phyloP scores from a whole-genome alignment of 2,329 filamentous ascomycete species.

The Arthrobotrys entomopaga region DNA sequence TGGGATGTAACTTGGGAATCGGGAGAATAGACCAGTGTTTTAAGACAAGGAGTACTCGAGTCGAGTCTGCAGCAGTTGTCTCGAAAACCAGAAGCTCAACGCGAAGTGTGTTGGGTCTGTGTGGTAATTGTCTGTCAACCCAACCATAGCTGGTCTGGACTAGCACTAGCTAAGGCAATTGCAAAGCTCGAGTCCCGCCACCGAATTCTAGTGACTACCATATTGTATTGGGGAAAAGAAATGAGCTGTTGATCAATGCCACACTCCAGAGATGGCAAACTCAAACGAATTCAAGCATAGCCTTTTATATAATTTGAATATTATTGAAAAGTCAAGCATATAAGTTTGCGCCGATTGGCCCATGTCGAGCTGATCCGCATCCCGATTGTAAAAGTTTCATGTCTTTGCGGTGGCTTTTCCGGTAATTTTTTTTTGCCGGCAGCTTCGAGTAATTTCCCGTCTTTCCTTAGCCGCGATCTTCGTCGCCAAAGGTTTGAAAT shows the following conservation, averaged over 20 bases:
- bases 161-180: too few species aligned
- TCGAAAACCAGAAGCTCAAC: too few species aligned
- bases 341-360: constrained; percentile 32
- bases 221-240: constrained; percentile 23
- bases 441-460: too few species aligned
- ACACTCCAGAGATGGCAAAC: constrained; percentile 1
- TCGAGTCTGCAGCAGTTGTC: too few species aligned
- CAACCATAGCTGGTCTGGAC: too few species aligned
- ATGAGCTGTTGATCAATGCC: not conserved
- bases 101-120: constrained; percentile 39
- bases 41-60: constrained; percentile 19
- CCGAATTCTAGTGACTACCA: too few species aligned
- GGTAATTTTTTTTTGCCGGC: too few species aligned
- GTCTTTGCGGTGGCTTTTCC: constrained; percentile 1
- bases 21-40: constrained; percentile 20
- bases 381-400: constrained; percentile 26
- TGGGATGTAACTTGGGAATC: constrained; percentile 20
- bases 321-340: not conserved
- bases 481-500: too few species aligned
- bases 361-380: not conserved
- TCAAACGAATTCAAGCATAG: constrained; percentile 17
- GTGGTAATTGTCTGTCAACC: constrained; percentile 17
- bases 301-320: not conserved
- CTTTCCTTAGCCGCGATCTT: too few species aligned
- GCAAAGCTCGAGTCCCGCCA: constrained; percentile 30